Conservation (phyloP, 1,139 yeast genomes). For the Saccharomyces pastorianus region DNA sequence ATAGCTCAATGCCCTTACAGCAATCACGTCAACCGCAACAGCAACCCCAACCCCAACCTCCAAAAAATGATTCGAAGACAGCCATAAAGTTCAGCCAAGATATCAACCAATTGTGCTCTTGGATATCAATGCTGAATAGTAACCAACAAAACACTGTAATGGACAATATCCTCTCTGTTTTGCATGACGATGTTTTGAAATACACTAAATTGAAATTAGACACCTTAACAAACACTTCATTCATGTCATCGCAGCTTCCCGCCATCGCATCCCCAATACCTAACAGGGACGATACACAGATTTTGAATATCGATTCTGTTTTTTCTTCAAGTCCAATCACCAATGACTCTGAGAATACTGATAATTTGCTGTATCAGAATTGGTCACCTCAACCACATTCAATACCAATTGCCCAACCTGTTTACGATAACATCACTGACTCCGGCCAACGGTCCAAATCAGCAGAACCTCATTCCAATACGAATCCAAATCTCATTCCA, state of each 20-base stretch:
- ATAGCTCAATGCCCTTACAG: conserved; percentile 24
- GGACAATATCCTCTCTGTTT: conserved; percentile 46
- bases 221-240: conserved; percentile 26
- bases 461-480: conserved; percentile 33
- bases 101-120: conserved; percentile 46
- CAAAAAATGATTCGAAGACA: conserved; percentile 15
- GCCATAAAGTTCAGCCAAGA: conserved; percentile 37
- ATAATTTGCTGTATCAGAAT: conserved; percentile 14
- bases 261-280: conserved; percentile 2
- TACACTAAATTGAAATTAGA: conserved; percentile 38
- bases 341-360: conserved; percentile 7
- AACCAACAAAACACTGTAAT: conserved; percentile 52
- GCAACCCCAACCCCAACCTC: conserved; percentile 4
- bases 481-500: conserved; percentile 13
- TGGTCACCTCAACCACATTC: conserved; percentile 29
- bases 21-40: conserved; percentile 8
- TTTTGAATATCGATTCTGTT: conserved; percentile 14
- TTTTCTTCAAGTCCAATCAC: conserved; percentile 8
- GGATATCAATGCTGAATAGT: conserved; percentile 52
- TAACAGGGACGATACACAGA: conserved; percentile 12
- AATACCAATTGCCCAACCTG: conserved; percentile 14
- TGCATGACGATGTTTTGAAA: conserved; percentile 43
- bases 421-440: conserved; percentile 23
- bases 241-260: conserved; percentile 3
- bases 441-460: conserved; percentile 35